Percentiles rank a stretch among this genome's conserved stretches.
These are phyloP conservation scores for Trichoderma koningii DNA, from an alignment of 2,329 filamentous ascomycete genomes.

Conservation along the genomic window DNA sequence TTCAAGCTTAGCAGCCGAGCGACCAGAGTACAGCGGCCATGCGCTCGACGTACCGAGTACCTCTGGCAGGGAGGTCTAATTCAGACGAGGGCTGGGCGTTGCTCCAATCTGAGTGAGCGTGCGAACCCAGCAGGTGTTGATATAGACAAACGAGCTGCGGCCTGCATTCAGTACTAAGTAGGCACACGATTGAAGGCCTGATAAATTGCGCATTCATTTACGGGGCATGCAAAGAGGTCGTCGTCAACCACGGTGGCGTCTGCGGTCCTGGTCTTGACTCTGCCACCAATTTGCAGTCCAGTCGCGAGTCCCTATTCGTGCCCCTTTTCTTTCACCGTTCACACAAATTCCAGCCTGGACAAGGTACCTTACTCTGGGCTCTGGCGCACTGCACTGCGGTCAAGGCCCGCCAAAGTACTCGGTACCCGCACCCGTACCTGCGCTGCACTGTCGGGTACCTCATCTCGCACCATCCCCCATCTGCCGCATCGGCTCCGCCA, in stretches of 20 bases:
- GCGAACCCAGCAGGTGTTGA: no score
- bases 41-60: neutral
- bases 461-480: neutral
- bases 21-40: slow-evolving; percentile 1
- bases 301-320: neutral
- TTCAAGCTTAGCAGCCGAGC: neutral
- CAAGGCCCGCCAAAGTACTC: neutral
- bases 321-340: slow-evolving; percentile 6
- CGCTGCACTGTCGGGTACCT: neutral
- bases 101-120: neutral
- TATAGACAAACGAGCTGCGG: neutral
- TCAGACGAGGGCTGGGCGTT: neutral
- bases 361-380: neutral
- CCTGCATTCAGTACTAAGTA: slow-evolving; percentile 1
- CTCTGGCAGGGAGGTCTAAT: neutral
- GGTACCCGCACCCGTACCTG: neutral
- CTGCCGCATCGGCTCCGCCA: slow-evolving; percentile 24
- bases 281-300: neutral
- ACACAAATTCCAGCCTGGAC: slow-evolving; percentile 2
- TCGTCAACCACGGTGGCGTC: slow-evolving; percentile 16
- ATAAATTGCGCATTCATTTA: neutral
- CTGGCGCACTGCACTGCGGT: neutral
- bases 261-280: slow-evolving; percentile 1
- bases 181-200: slow-evolving; percentile 12
- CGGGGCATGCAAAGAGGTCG: neutral